Evolutionary conservation across 2,329 filamentous ascomycete species (phyloP).

Genomic region (Lachnellula hyalina): DNA sequence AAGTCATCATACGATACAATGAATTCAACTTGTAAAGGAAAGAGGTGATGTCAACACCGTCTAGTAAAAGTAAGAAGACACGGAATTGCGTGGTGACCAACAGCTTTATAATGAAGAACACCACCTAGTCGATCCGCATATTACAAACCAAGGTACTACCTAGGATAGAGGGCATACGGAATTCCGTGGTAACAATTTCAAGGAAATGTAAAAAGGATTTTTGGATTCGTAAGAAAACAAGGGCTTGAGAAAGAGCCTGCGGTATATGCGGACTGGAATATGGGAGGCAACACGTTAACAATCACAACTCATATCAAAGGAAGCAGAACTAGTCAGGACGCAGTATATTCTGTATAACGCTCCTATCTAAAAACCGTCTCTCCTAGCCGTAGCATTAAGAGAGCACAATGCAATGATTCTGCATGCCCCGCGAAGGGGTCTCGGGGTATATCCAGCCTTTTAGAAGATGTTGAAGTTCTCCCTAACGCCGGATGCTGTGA

Average conservation of each 20-base stretch:
- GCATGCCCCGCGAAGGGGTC: neutral
- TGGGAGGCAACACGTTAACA: neutral
- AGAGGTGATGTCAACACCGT: too few species aligned
- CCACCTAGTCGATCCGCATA: too few species aligned
- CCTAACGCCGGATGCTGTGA: slow-evolving; percentile 32
- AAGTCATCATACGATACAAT: too few species aligned
- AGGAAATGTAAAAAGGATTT: too few species aligned
- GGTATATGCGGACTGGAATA: neutral
- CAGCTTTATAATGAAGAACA: too few species aligned
- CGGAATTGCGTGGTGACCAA: too few species aligned
- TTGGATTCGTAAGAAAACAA: neutral
- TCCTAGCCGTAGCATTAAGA: neutral
- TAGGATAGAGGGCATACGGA: too few species aligned
- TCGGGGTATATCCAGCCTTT: slow-evolving; percentile 18
- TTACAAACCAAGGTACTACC: too few species aligned
- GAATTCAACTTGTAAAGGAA: too few species aligned
- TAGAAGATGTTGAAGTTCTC: slow-evolving; percentile 35
- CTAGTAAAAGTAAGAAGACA: too few species aligned
- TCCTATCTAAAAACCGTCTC: neutral
- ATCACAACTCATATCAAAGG: slow-evolving; percentile 1
- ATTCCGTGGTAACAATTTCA: too few species aligned
- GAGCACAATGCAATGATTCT: slow-evolving; percentile 1
- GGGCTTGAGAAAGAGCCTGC: neutral
- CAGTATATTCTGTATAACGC: neutral
- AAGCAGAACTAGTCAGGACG: neutral